Evolutionary conservation across 2,329 filamentous ascomycete genomes (phyloP).

Genomic region (Stagonosporopsis chrysanthemi): DNA sequence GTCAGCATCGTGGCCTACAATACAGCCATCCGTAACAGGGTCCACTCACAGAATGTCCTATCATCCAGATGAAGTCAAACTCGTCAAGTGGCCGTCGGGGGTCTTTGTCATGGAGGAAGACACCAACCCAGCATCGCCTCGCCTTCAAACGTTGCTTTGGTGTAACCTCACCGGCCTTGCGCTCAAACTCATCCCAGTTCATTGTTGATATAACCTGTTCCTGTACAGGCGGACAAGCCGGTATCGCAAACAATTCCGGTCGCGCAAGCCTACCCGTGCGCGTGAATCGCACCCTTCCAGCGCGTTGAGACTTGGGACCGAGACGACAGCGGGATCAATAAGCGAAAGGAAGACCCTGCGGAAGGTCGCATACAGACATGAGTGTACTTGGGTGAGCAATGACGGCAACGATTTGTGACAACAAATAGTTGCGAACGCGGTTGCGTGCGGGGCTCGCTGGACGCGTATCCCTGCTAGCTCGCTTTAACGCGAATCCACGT

Average conservation of each 20-base stretch:
- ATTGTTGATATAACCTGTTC: slow-evolving; percentile 12
- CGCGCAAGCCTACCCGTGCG: background rate
- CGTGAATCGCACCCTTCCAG: background rate
- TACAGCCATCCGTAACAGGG: background rate
- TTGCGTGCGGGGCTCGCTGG: background rate
- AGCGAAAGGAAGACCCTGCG: background rate
- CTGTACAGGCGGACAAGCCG: background rate
- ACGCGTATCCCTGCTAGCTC: slow-evolving; percentile 5
- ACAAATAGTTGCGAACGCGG: background rate
- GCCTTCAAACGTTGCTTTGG: slow-evolving; percentile 30
- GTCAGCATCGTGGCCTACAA: background rate
- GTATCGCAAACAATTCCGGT: background rate
- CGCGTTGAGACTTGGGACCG: background rate
- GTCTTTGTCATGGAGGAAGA: slow-evolving; percentile 37
- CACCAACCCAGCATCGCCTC: slow-evolving; percentile 44
- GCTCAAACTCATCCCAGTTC: slow-evolving; percentile 35
- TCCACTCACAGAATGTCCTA: slow-evolving; percentile 39
- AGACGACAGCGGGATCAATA: too few relatives aligned
- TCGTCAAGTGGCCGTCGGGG: slow-evolving; percentile 22
- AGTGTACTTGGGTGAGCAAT: background rate
- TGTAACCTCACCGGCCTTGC: slow-evolving; percentile 23
- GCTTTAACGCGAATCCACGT: background rate
- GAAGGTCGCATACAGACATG: background rate
- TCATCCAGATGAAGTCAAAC: slow-evolving; percentile 49
- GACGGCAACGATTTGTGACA: background rate